Evolutionary conservation across 2,329 filamentous ascomycete genomes (phyloP), one percentile per base, ranked within the genome.

Genomic region (Albifimbria verrucaria): DNA sequence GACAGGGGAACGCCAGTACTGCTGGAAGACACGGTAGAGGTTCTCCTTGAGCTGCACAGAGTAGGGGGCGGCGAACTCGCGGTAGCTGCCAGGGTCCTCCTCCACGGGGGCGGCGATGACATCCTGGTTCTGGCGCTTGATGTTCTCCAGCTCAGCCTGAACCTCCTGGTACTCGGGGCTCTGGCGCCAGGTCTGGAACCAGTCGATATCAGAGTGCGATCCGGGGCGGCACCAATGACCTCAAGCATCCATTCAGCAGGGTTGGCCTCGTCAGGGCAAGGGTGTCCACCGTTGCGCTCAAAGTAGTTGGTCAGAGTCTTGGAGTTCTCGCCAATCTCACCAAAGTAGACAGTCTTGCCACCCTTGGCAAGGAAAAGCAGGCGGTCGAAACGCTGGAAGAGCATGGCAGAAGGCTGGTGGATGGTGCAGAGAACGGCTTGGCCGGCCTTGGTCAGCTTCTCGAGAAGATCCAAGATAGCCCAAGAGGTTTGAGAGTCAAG

Each of bases 181-280:
- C 1, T 63, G 59, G 10, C 62, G 68, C 73, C 71, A 77, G 7
- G 68, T 62, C 51, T 65, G 63, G 21, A 58, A 62, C 68, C 68
- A 70, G 52, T 80, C 73, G 1, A 67, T 56, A 5, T 70, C 63
- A 0, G 67, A 66, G 5, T 68, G 83, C 15, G 76, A 76, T 15
- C 77, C 74, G 26, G 80, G 76, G 84, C 77, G 17, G 63, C 68
- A 0, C 65, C 64, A 26, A 70, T 68, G 39, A 70, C 69, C 39
- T 74, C 64, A 4, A 89, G 74, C 82, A 89, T 88, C 74, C 81
- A 87, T 65, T 89, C 86, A 0, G 86, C 86, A 2, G 85, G 85
- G 57, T 88, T 88, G 17, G 81, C 82, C 2, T 78, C 78, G 2
- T 71, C 56, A 1, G 74, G 71, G 45, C 82, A 83, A 25, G 74